A percentile compares a stretch with the other conserved stretches of the same genome.
phyloP scores from a whole-genome alignment of 306 rosid genomes.

The Castanea sativa region DNA sequence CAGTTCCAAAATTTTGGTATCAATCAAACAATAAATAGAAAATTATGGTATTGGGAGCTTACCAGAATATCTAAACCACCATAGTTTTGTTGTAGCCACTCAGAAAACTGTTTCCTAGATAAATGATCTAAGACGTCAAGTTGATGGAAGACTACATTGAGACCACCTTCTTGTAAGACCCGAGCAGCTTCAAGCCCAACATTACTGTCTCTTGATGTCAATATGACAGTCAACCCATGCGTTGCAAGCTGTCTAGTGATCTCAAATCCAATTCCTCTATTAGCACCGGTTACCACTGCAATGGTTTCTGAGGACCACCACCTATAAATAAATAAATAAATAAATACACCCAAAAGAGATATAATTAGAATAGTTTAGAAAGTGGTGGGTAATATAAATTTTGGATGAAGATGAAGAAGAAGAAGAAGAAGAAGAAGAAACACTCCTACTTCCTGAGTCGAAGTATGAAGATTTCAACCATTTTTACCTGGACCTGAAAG shows the following conservation, averaged over 20 bases:
- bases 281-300: constrained; percentile 87
- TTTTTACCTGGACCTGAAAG: too few species aligned
- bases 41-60: constrained; percentile 16
- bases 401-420: too few species aligned
- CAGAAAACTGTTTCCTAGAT: constrained; percentile 51
- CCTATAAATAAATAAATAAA: constrained; percentile 26
- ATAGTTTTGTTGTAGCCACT: constrained; percentile 67
- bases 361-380: too few species aligned
- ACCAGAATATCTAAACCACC: constrained; percentile 89
- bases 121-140: constrained; percentile 70
- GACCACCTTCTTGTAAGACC: constrained; percentile 86
- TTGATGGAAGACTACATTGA: constrained; percentile 63
- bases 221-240: constrained; percentile 74
- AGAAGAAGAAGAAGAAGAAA: too few species aligned
- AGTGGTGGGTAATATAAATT: too few species aligned
- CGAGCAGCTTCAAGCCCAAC: constrained; percentile 83
- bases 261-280: constrained; percentile 94
- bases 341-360: not conserved
- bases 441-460: too few species aligned
- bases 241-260: constrained; percentile 72
- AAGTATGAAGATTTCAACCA: too few species aligned
- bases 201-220: constrained; percentile 73
- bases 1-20: too few species aligned
- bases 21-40: not conserved
- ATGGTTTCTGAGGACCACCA: constrained; percentile 94